These are phyloP conservation scores for Nicotiana tabacum DNA, from an alignment of 257 asterid genomes.

Conservation along the genomic window DNA sequence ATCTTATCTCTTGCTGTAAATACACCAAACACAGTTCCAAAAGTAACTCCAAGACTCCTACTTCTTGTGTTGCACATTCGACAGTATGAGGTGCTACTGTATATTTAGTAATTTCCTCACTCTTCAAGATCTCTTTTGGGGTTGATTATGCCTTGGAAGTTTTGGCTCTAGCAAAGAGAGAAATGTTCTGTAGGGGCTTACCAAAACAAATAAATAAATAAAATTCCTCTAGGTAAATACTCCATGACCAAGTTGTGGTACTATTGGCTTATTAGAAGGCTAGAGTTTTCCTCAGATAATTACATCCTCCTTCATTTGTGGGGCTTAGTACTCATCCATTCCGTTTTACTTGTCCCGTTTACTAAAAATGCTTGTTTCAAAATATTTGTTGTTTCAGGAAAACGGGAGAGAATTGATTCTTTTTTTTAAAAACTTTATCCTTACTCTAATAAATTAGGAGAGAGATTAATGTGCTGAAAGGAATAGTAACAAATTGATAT, in stretches of 20 bases:
- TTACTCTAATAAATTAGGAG: too few relatives aligned
- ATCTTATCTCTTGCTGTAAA: background rate
- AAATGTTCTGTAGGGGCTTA: background rate
- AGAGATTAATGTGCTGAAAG: too few relatives aligned
- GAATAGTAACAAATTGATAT: too few relatives aligned
- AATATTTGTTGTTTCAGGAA: too few relatives aligned
- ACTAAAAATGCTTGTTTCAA: too few relatives aligned
- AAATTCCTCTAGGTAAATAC: background rate
- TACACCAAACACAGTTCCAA: background rate
- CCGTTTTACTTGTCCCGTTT: too few relatives aligned
- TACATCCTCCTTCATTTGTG: background rate
- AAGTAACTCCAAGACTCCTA: background rate
- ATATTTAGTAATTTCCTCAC: background rate
- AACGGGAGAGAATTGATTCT: too few relatives aligned
- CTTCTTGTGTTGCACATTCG: background rate
- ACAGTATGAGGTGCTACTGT: background rate
- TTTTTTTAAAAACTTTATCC: too few relatives aligned
- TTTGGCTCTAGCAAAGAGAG: background rate
- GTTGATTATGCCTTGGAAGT: background rate
- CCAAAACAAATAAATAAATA: background rate
- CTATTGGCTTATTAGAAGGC: slow-evolving; percentile 3
- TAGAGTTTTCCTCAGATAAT: background rate
- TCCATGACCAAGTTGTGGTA: slow-evolving; percentile 1
- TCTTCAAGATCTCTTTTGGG: background rate
- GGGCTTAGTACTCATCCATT: background rate